Evolutionary conservation across 148 eudicot species (phyloP), one percentile per base, ranked within the genome.

Genomic region (Chenopodium berlandieri): DNA sequence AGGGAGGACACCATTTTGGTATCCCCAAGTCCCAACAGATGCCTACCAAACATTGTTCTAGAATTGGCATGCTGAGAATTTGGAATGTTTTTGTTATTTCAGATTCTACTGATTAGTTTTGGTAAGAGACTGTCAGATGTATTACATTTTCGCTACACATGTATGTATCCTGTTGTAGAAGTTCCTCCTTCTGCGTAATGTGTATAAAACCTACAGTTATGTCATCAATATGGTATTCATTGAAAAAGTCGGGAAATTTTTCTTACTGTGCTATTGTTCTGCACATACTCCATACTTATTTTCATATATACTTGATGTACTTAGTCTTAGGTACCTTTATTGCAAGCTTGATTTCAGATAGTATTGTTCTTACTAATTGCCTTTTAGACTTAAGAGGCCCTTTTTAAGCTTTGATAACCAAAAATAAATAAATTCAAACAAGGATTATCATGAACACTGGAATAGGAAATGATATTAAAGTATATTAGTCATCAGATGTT

Each of bases 401-500:
- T 2, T 68, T 31, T 68, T 68, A 13, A 31, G 69, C 9, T 67
- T 13, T 20, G 6, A 67, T 34, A 34, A 34, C 37, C 7, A 27
- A 64, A 10, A 27, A 27, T 27, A 27, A 27, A 27, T 27, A 8
- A 62, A 22, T 62, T 68, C 56, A 9, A 71, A 22, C 75, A 2
- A 62, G 4, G 30, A 44, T 54, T 27, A 23, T 30, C 46, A 54
- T 22, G 69, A 76, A 62, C 1, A 27, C 54, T 20, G 75, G 22
- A 6, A 37, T 73, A 48, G 19, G n/a, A 67, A 30, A 67, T 19
- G 13, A 56, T 30, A 37, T 20, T 31, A 31, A 7, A 7, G 32
- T 66, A 44, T 34, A 30, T 76, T 54, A 27, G 62, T 60, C 32
- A 48, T 78, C 30, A 25, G 12, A 83, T 23, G 23, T 65, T 78